Evolutionary conservation across 1,284 basidiomycete genomes (phyloP).

Genomic region (Sporisorium exsertum): DNA sequence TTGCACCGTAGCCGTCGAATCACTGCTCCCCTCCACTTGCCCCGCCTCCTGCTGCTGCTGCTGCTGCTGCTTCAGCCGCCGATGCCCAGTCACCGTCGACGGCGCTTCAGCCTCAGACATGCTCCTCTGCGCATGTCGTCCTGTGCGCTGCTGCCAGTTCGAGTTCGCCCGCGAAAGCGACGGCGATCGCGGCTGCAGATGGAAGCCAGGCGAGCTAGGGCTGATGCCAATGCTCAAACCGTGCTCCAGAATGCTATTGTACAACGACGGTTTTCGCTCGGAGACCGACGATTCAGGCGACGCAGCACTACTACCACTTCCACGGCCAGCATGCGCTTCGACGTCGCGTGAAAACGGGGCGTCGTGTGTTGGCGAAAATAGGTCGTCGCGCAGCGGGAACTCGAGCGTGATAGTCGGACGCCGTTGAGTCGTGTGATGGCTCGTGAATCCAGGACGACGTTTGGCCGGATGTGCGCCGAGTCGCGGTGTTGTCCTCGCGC

Average conservation of each 20-base stretch:
- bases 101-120: slow-evolving; percentile 41
- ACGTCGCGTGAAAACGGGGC: slow-evolving; percentile 1
- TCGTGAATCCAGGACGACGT: slow-evolving; percentile 15
- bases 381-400: slow-evolving; percentile 40
- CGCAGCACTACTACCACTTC: neutral
- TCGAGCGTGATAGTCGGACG: slow-evolving; percentile 55
- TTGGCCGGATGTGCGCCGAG: slow-evolving; percentile 14
- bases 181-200: slow-evolving; percentile 53
- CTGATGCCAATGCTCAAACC: slow-evolving; percentile 65
- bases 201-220: slow-evolving; percentile 66
- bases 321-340: slow-evolving; percentile 6
- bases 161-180: slow-evolving; percentile 19
- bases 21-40: slow-evolving; percentile 4
- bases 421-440: slow-evolving; percentile 10
- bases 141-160: slow-evolving; percentile 14
- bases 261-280: slow-evolving; percentile 31
- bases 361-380: slow-evolving; percentile 34
- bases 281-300: slow-evolving; percentile 18
- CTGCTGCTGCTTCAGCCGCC: neutral
- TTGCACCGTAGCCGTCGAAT: neutral
- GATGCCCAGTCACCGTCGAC: neutral
- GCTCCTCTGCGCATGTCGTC: slow-evolving; percentile 23
- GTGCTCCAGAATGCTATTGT: slow-evolving; percentile 59
- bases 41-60: neutral
- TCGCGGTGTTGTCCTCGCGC: slow-evolving; percentile 4